Base-by-base conservation (phyloP, 306 rosid genomes). In the Glycine soja region DNA sequence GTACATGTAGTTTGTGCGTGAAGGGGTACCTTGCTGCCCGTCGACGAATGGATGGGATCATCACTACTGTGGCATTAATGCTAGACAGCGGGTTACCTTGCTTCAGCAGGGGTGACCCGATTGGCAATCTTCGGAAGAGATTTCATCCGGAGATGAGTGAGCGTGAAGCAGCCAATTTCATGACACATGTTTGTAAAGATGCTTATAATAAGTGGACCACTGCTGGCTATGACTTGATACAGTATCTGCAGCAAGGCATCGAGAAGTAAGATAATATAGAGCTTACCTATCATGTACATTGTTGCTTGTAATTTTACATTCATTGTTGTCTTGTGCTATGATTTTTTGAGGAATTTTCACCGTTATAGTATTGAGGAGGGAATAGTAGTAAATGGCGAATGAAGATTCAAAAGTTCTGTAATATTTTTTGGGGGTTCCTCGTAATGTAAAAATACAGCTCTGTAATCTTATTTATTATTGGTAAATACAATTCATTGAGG, bases 171-270 rank as follows among this genome's bases (percentile, higher is more conserved):
- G 99, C 99, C 43, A 91, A 89, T 88, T 95, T 93, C 86, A 93
- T 95, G 99, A 90, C 92, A 85, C 98, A 66, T 51, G 99, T 95
- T 15, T 95, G 99, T 81, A 88, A 94, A 36, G 99, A 95, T 88
- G 99, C 99, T 38, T 95, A 95, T 78, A 95, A 93, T 85, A 95
- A 95, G 90, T 95, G 99, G 99, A 95, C 98, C 15, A 95, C 99
- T 54, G 99, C 99, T 12, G 99, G 99, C 70, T 95, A 95, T 78
- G 99, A 95, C 87, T 87, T 95, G 86, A 95, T 95, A 83, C 99
- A 95, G 79, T 95, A 90, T 83, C 86, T 95, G 84, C 99, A 95
- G 88, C 99, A 95, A 87, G 99, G 99, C 79, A 95, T 95, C 16
- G 99, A 93, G 90, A 95, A 95, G 90, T 95, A 61, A 82, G 38